These are phyloP conservation scores for Jimgerdemannia flammicorona DNA, from an alignment of 192 early-diverging fungal genomes.

Conservation along the genomic window DNA sequence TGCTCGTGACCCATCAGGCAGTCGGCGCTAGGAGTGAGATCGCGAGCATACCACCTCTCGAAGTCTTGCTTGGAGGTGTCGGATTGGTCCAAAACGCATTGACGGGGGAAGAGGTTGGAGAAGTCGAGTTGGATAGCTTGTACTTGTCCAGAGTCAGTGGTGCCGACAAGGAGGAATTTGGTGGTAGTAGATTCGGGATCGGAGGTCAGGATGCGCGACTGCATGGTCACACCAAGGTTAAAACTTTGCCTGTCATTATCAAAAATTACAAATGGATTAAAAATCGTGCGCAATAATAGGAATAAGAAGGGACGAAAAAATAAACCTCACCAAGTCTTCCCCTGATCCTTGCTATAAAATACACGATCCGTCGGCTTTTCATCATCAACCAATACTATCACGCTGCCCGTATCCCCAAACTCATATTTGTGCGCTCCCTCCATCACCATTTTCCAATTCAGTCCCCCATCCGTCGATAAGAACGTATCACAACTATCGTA, in stretches of 20 bases:
- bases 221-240: slow-evolving; percentile 44
- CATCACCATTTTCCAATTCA: slow-evolving; percentile 64
- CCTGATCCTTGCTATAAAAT: slow-evolving; percentile 75
- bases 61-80: slow-evolving; percentile 62
- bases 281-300: no score
- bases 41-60: slow-evolving; percentile 69
- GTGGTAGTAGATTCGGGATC: slow-evolving; percentile 79
- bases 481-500: slow-evolving; percentile 84
- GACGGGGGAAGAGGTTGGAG: slow-evolving; percentile 43
- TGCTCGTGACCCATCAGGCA: slow-evolving; percentile 83
- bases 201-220: slow-evolving; percentile 63
- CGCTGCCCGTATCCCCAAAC: slow-evolving; percentile 75
- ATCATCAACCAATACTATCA: slow-evolving; percentile 73
- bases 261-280: neutral
- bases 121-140: slow-evolving; percentile 74
- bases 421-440: slow-evolving; percentile 82
- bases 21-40: slow-evolving; percentile 47
- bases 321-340: slow-evolving; percentile 59
- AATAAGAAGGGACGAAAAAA: neutral
- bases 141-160: neutral
- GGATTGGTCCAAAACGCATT: slow-evolving; percentile 60
- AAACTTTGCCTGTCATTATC: slow-evolving; percentile 26
- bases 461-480: slow-evolving; percentile 79
- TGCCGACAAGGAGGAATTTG: slow-evolving; percentile 63
- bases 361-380: slow-evolving; percentile 48